Conservation (phyloP, 176 grass and related monocot genomes). For the Sorghum bicolor region DNA sequence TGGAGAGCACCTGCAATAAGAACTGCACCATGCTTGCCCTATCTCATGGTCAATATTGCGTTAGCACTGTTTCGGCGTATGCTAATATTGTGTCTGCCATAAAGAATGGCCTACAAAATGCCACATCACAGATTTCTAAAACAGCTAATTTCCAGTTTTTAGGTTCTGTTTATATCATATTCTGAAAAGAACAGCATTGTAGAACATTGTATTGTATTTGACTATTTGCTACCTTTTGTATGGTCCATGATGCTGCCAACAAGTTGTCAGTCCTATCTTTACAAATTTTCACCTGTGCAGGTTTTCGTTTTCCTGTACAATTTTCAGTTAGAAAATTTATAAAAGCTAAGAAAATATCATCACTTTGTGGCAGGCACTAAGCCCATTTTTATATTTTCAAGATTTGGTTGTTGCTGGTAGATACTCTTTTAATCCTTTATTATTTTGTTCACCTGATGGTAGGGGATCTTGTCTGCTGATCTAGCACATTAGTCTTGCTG, state of each 20-base stretch:
- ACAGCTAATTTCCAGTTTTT: neutral
- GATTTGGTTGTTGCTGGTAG: slow-evolving; percentile 14
- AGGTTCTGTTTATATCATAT: neutral
- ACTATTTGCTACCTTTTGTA: neutral
- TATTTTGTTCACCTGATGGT: slow-evolving; percentile 28
- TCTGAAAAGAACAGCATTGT: neutral
- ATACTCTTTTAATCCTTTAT: slow-evolving; percentile 18
- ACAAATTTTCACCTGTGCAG: neutral
- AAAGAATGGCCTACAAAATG: neutral
- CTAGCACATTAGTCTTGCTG: slow-evolving; percentile 21
- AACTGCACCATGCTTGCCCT: neutral
- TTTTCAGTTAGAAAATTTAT: neutral
- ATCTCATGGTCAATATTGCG: neutral
- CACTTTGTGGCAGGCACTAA: neutral
- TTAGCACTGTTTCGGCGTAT: slow-evolving; percentile 4
- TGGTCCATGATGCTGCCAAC: neutral
- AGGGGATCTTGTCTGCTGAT: slow-evolving; percentile 37
- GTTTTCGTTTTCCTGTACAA: neutral
- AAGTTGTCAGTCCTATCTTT: neutral
- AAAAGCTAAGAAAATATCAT: neutral
- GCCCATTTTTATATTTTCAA: neutral
- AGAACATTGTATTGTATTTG: neutral
- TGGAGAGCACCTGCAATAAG: slow-evolving; percentile 9
- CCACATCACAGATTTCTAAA: neutral
- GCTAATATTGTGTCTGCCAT: neutral